Conservation (phyloP, 208 protist species). For the Leptomonas pyrrhocoris region DNA sequence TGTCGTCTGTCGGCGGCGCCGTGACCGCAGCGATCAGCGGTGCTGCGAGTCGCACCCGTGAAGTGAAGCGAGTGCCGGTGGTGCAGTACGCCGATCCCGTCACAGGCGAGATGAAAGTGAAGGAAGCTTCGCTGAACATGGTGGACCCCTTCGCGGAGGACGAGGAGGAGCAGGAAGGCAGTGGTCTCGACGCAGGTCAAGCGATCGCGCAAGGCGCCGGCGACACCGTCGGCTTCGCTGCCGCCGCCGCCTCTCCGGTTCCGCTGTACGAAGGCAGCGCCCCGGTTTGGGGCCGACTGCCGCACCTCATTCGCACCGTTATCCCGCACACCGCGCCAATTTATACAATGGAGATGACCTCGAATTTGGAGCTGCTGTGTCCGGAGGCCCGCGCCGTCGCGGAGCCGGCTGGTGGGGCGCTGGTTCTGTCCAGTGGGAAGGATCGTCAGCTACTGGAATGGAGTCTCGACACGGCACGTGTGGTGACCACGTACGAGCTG, state of each 20-base stretch:
- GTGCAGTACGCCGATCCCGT: slow-evolving; percentile 34
- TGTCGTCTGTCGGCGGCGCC: slow-evolving; percentile 4
- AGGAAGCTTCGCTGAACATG: slow-evolving; percentile 21
- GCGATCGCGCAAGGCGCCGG: slow-evolving; percentile 13
- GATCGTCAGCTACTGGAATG: slow-evolving; percentile 40
- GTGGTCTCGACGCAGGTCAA: background rate
- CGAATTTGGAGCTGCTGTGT: slow-evolving; percentile 19
- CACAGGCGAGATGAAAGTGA: slow-evolving; percentile 31
- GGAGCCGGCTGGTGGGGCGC: slow-evolving; percentile 16
- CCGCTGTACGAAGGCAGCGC: slow-evolving; percentile 8
- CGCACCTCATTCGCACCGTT: slow-evolving; percentile 28
- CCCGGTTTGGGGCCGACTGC: slow-evolving; percentile 15
- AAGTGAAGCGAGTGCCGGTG: slow-evolving; percentile 51
- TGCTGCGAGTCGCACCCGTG: slow-evolving; percentile 32
- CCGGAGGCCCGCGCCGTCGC: slow-evolving; percentile 20
- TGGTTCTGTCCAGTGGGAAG: slow-evolving; percentile 35
- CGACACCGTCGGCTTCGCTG: slow-evolving; percentile 6
- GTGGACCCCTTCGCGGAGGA: slow-evolving; percentile 55
- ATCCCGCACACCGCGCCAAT: slow-evolving; percentile 42
- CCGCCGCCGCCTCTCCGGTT: background rate
- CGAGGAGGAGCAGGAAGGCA: slow-evolving; percentile 14
- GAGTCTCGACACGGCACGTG: slow-evolving; percentile 19
- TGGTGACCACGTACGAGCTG: slow-evolving; percentile 32
- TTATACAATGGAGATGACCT: slow-evolving; percentile 45
- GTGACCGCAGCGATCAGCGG: background rate